Conservation (phyloP, 129 eudicot genomes). For the Flaveria trinervia region DNA sequence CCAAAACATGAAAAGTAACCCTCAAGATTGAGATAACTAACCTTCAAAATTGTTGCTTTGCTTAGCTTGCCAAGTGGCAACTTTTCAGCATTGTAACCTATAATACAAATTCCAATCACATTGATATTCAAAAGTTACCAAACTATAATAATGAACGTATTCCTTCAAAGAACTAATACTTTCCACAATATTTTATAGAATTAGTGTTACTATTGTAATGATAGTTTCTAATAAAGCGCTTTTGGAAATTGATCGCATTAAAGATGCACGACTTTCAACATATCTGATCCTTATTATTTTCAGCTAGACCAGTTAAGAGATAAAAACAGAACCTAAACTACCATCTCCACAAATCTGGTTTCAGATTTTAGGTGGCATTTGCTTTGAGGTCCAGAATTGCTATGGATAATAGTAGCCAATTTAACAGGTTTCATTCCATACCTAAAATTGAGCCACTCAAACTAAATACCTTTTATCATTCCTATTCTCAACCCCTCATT, state of each 20-base stretch:
- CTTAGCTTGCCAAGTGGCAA: constrained; percentile 95
- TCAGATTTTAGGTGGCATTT: too few species aligned
- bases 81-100: constrained; percentile 98
- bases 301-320: not conserved
- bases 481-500: not conserved
- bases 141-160: not conserved
- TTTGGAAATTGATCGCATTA: not conserved
- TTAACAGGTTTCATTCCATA: not conserved
- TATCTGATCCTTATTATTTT: not conserved
- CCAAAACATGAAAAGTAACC: not conserved
- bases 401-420: not conserved
- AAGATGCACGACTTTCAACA: not conserved
- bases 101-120: constrained; percentile 7
- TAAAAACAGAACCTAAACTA: not conserved
- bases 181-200: not conserved
- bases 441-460: not conserved
- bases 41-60: constrained; percentile 86
- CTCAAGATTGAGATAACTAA: constrained; percentile 27
- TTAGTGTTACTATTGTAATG: not conserved
- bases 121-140: constrained; percentile 8
- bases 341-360: not conserved
- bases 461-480: not conserved
- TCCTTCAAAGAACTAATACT: not conserved
- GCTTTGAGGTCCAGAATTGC: too few species aligned
- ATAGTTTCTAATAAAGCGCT: not conserved